These are phyloP conservation scores for Lathyrus sativus DNA, from an alignment of 306 rosid genomes.

Conservation along the genomic window DNA sequence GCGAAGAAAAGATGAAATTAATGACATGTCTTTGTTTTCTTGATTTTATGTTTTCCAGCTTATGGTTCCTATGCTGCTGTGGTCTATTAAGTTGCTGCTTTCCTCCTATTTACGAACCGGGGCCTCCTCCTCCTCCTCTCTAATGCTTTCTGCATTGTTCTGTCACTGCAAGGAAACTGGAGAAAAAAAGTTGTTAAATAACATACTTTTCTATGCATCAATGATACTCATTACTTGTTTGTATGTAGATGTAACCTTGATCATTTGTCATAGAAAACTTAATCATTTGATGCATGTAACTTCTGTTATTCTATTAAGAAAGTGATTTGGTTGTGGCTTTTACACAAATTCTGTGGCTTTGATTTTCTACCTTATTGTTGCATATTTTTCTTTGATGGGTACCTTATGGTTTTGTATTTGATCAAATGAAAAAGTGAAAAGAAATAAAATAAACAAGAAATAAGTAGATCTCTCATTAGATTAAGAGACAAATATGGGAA, in stretches of 20 bases:
- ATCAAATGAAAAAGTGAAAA: neutral
- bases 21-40: conserved; percentile 1
- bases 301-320: conserved; percentile 3
- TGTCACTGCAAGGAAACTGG: conserved; percentile 3
- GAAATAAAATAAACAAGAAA: neutral
- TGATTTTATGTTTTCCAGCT: conserved; percentile 46
- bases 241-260: neutral
- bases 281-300: conserved; percentile 12
- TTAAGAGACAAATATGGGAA: too few species aligned
- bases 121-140: conserved; percentile 83
- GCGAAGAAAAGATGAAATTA: neutral
- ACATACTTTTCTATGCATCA: neutral
- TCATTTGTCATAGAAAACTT: neutral
- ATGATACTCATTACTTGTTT: neutral
- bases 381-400: too few species aligned
- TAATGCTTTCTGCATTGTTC: conserved; percentile 32
- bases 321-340: neutral
- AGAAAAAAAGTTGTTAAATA: neutral
- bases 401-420: neutral
- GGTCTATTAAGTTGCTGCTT: conserved; percentile 68
- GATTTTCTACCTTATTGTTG: conserved; percentile 16
- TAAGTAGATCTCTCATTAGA: neutral
- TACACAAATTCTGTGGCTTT: neutral
- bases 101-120: conserved; percentile 68
- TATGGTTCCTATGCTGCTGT: conserved; percentile 79